A percentile compares a stretch with the other conserved stretches of the same genome.
These are phyloP conservation scores for Globisporangium mamillatum DNA, from an alignment of 352 stramenopile genomes.

Conservation along the genomic window DNA sequence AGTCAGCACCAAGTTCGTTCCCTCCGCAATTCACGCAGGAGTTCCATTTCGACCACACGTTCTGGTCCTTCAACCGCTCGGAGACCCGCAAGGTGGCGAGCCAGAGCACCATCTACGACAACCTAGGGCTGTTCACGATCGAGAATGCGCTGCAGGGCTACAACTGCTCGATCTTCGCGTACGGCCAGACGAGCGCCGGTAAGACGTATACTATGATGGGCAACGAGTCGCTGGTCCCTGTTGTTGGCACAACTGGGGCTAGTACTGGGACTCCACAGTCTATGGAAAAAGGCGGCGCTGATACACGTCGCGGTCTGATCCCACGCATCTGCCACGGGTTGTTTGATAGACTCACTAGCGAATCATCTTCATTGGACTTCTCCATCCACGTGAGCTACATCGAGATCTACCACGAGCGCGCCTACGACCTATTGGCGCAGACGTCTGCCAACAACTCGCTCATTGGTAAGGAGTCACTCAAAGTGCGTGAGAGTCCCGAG, in stretches of 20 bases:
- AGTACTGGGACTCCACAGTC: slow-evolving; percentile 8
- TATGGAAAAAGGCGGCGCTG: background rate
- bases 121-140: slow-evolving; percentile 52
- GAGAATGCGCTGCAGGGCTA: slow-evolving; percentile 52
- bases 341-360: slow-evolving; percentile 44
- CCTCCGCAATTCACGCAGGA: slow-evolving; percentile 63
- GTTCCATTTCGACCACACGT: slow-evolving; percentile 70
- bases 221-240: slow-evolving; percentile 9
- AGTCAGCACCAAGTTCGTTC: slow-evolving; percentile 15
- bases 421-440: slow-evolving; percentile 62
- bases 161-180: slow-evolving; percentile 79
- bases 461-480: slow-evolving; percentile 49
- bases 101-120: slow-evolving; percentile 57
- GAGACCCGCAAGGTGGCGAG: slow-evolving; percentile 30
- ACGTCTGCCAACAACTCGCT: slow-evolving; percentile 1
- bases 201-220: slow-evolving; percentile 80
- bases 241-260: background rate
- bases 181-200: slow-evolving; percentile 65
- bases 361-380: slow-evolving; percentile 19
- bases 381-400: slow-evolving; percentile 70
- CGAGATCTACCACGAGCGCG: slow-evolving; percentile 78
- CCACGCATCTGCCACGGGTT: slow-evolving; percentile 60
- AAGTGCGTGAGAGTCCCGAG: slow-evolving; percentile 71
- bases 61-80: slow-evolving; percentile 63
- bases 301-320: slow-evolving; percentile 39